Evolutionary conservation across 192 early-diverging fungal species (phyloP).

Genomic region (Coemansia sp.): DNA sequence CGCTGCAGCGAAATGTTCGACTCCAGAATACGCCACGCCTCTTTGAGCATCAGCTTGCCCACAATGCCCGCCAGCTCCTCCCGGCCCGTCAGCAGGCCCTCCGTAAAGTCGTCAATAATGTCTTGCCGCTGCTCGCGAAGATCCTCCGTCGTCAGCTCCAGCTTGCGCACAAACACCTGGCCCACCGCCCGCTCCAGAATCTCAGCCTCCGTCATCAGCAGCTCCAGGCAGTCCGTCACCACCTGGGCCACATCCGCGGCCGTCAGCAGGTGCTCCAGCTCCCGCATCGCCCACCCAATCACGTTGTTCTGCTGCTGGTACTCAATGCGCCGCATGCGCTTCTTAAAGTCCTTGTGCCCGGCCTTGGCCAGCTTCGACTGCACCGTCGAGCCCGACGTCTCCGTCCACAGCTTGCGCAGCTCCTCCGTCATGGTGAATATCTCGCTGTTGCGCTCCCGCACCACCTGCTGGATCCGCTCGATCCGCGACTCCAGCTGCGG

Average conservation of each 20-base stretch:
- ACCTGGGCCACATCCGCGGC: constrained; percentile 58
- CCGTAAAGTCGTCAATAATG: constrained; percentile 65
- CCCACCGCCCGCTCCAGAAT: constrained; percentile 62
- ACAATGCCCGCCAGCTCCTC: constrained; percentile 69
- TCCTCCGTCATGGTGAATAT: constrained; percentile 43
- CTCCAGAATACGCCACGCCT: constrained; percentile 69
- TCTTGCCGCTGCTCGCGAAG: constrained; percentile 56
- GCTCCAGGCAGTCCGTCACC: constrained; percentile 60
- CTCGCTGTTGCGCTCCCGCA: constrained; percentile 50
- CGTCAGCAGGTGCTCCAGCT: constrained; percentile 58
- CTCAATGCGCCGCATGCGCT: constrained; percentile 63
- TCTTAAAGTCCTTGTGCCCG: constrained; percentile 67
- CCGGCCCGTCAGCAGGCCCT: constrained; percentile 68
- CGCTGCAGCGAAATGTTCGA: constrained; percentile 55
- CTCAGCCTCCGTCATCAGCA: constrained; percentile 74
- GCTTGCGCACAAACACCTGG: constrained; percentile 59
- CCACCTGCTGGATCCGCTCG: constrained; percentile 37
- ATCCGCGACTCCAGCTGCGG: constrained; percentile 50
- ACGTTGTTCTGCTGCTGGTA: constrained; percentile 58
- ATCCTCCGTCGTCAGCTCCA: constrained; percentile 54
- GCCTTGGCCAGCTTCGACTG: constrained; percentile 59
- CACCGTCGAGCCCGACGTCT: constrained; percentile 56
- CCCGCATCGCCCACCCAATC: constrained; percentile 58
- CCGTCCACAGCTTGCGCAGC: constrained; percentile 30
- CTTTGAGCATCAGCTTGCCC: constrained; percentile 71